Evolutionary conservation across 306 rosid species (phyloP).

Genomic region (Fragaria iinumae): DNA sequence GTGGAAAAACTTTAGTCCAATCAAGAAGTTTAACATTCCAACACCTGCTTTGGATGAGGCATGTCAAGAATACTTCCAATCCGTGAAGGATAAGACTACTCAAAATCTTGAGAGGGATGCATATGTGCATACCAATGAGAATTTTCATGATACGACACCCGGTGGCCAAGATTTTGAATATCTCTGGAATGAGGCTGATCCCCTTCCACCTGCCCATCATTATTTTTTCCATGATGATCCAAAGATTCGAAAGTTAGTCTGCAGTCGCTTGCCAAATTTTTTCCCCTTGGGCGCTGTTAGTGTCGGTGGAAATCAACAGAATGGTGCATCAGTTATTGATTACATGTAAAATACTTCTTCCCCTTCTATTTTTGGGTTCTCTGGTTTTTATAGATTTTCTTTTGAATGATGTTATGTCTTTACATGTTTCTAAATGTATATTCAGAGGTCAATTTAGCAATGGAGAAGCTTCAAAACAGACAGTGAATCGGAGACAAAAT

Average conservation of each 20-base stretch:
- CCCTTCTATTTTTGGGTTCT: not conserved
- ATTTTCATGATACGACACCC: slow-evolving; percentile 22
- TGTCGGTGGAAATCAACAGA: slow-evolving; percentile 43
- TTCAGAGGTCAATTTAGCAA: slow-evolving; percentile 82
- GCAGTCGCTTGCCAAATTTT: slow-evolving; percentile 53
- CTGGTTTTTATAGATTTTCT: slow-evolving; percentile 7
- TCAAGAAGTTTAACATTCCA: slow-evolving; percentile 49
- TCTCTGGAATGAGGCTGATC: slow-evolving; percentile 38
- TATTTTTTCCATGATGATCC: slow-evolving; percentile 75
- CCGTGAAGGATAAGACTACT: slow-evolving; percentile 35
- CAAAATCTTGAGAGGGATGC: slow-evolving; percentile 25
- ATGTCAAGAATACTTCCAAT: slow-evolving; percentile 57
- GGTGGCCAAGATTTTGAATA: slow-evolving; percentile 39
- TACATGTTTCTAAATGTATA: slow-evolving; percentile 14
- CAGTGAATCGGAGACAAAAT: slow-evolving; percentile 38
- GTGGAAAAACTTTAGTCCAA: slow-evolving; percentile 63
- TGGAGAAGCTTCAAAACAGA: slow-evolving; percentile 49
- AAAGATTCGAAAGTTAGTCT: slow-evolving; percentile 60
- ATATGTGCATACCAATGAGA: slow-evolving; percentile 10
- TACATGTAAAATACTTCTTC: slow-evolving; percentile 50
- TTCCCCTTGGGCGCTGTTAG: slow-evolving; percentile 53
- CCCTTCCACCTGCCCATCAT: slow-evolving; percentile 60
- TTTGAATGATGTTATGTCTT: not conserved
- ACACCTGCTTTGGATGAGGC: slow-evolving; percentile 82
- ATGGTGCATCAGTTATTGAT: slow-evolving; percentile 57